These are phyloP conservation scores for Saksenaea oblongispora DNA, from an alignment of 371 early-diverging fungal genomes.

Conservation along the genomic window DNA sequence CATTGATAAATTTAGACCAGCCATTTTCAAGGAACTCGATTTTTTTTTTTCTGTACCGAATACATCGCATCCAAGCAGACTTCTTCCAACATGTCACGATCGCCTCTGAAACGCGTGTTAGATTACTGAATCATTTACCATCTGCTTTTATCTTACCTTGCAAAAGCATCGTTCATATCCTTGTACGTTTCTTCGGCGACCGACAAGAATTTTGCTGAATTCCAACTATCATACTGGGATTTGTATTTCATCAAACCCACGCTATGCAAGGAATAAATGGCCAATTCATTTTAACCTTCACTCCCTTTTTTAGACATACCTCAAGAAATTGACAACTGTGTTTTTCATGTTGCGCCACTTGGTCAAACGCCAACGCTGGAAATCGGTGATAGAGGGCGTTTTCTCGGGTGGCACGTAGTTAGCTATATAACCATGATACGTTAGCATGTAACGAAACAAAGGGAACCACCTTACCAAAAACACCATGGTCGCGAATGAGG, in stretches of 20 bases:
- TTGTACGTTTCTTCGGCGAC: slow-evolving; percentile 66
- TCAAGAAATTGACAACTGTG: slow-evolving; percentile 47
- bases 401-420: slow-evolving; percentile 53
- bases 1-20: background rate
- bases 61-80: slow-evolving; percentile 68
- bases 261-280: slow-evolving; percentile 19
- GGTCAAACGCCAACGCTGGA: slow-evolving; percentile 47
- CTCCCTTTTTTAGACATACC: slow-evolving; percentile 21
- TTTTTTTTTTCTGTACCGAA: slow-evolving; percentile 30
- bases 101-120: slow-evolving; percentile 46
- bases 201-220: slow-evolving; percentile 51
- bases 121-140: background rate
- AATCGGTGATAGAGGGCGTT: slow-evolving; percentile 48
- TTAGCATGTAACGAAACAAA: background rate
- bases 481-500: slow-evolving; percentile 51
- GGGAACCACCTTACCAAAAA: slow-evolving; percentile 35
- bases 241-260: slow-evolving; percentile 53
- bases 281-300: background rate
- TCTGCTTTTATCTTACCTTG: slow-evolving; percentile 35
- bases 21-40: background rate
- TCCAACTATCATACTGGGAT: slow-evolving; percentile 55
- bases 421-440: slow-evolving; percentile 19
- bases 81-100: slow-evolving; percentile 58
- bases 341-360: slow-evolving; percentile 55
- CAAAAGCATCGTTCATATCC: slow-evolving; percentile 75